Evolutionary conservation across 164 flowering plant genomes (phyloP).

Genomic region (Kingdonia uniflora): DNA sequence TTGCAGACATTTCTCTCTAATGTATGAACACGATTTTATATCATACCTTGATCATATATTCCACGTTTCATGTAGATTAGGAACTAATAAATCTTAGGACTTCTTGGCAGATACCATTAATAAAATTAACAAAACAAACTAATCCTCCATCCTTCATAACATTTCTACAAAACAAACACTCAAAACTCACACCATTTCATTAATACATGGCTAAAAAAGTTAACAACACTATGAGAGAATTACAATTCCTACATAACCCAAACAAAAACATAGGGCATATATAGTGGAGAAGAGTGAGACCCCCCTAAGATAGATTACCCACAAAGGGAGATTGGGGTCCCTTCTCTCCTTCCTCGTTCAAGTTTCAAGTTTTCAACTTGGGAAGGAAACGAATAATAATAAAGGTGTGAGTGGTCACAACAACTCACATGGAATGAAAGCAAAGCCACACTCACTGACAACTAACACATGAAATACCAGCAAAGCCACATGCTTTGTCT

Average conservation of each 20-base stretch:
- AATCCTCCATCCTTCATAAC: slow-evolving; percentile 5
- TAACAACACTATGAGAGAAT: background rate
- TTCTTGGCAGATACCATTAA: too few species aligned
- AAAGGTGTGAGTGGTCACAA: slow-evolving; percentile 17
- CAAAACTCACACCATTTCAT: slow-evolving; percentile 14
- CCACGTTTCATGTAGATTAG: too few species aligned
- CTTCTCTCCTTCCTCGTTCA: too few species aligned
- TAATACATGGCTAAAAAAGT: slow-evolving; percentile 11
- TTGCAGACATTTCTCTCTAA: too few species aligned
- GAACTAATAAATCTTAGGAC: too few species aligned
- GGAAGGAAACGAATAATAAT: slow-evolving; percentile 22
- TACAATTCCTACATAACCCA: background rate
- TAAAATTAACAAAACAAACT: too few species aligned
- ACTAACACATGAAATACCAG: slow-evolving; percentile 30
- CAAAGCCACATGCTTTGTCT: too few species aligned
- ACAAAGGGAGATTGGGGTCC: background rate
- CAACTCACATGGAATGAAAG: slow-evolving; percentile 26
- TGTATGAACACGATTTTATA: too few species aligned
- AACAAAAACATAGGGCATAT: slow-evolving; percentile 4
- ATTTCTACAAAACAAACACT: slow-evolving; percentile 2
- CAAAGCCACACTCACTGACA: slow-evolving; percentile 24
- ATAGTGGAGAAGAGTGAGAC: slow-evolving; percentile 3
- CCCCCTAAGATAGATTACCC: background rate
- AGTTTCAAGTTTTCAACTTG: slow-evolving; percentile 17
- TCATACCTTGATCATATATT: too few species aligned